Percentiles rank a stretch among this genome's conserved stretches.
Evolutionary conservation across 768 basidiomycete genomes (phyloP).

Genomic region (Dioszegia crocea): DNA sequence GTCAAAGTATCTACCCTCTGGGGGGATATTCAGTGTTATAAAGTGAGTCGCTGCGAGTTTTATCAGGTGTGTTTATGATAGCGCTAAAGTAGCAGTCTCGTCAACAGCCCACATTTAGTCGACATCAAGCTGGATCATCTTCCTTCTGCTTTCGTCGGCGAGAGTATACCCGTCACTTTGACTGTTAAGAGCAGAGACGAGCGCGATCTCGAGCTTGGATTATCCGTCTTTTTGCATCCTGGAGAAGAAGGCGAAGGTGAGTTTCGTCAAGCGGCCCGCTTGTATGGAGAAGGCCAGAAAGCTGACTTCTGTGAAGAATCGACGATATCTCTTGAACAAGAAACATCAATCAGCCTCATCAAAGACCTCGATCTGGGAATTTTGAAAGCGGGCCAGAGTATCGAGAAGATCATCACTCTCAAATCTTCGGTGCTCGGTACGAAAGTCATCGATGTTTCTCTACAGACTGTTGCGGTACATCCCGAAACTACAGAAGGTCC

Average conservation of each 20-base stretch:
- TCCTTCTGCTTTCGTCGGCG: conserved; percentile 72
- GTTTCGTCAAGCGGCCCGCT: background rate
- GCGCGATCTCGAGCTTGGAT: conserved; percentile 61
- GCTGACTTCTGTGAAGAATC: conserved; percentile 12
- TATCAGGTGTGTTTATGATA: background rate
- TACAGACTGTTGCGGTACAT: conserved; percentile 57
- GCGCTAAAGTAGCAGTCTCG: no score
- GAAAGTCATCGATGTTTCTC: conserved; percentile 72
- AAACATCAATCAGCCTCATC: conserved; percentile 64
- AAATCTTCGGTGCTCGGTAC: conserved; percentile 62
- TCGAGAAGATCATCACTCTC: conserved; percentile 63
- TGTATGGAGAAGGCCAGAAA: no score
- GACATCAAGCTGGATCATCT: conserved; percentile 59
- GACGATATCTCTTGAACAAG: conserved; percentile 57
- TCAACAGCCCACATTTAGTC: conserved; percentile 60
- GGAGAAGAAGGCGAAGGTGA: conserved; percentile 28
- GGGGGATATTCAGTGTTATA: conserved; percentile 11
- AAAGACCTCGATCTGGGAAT: conserved; percentile 67
- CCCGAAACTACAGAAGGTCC: conserved; percentile 9
- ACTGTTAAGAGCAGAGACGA: conserved; percentile 69
- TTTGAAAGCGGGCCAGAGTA: conserved; percentile 59
- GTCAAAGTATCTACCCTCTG: conserved; percentile 7
- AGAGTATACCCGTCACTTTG: conserved; percentile 70
- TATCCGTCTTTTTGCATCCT: conserved; percentile 67
- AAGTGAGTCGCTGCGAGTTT: conserved; percentile 14